Percentiles rank a stretch among this genome's conserved stretches.
Conservation (phyloP, 192 early-diverging fungal species). For the Backusella tarrabulga region DNA sequence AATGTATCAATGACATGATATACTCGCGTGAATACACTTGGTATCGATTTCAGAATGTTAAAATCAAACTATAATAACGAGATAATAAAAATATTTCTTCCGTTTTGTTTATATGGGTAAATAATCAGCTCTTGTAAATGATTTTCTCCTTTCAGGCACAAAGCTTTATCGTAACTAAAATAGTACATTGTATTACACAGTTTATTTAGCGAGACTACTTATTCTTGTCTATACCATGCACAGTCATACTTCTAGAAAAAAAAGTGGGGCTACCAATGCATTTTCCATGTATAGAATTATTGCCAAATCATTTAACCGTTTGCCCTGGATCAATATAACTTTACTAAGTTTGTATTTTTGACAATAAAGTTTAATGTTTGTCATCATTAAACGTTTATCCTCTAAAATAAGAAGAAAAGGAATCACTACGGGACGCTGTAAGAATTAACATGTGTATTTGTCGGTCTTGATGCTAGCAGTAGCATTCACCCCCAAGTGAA, state of each 20-base stretch:
- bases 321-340: not conserved
- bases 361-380: not conserved
- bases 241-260: not conserved
- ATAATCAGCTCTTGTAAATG: not conserved
- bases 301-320: not conserved
- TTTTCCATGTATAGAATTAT: not conserved
- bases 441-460: too few relatives aligned
- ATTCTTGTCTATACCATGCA: not conserved
- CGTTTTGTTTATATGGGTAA: not conserved
- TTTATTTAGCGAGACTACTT: not conserved
- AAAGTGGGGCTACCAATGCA: not conserved
- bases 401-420: too few relatives aligned
- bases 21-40: not conserved
- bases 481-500: too few relatives aligned
- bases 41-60: not conserved
- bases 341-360: not conserved
- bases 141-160: not conserved
- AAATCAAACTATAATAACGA: not conserved
- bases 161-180: not conserved
- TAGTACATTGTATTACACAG: not conserved
- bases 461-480: too few relatives aligned
- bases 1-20: not conserved
- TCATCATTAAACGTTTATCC: not conserved
- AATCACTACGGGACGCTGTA: too few relatives aligned
- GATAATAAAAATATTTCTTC: not conserved